Base-by-base conservation (phyloP, 441 rosid genomes). In the Populus tomentosa region DNA sequence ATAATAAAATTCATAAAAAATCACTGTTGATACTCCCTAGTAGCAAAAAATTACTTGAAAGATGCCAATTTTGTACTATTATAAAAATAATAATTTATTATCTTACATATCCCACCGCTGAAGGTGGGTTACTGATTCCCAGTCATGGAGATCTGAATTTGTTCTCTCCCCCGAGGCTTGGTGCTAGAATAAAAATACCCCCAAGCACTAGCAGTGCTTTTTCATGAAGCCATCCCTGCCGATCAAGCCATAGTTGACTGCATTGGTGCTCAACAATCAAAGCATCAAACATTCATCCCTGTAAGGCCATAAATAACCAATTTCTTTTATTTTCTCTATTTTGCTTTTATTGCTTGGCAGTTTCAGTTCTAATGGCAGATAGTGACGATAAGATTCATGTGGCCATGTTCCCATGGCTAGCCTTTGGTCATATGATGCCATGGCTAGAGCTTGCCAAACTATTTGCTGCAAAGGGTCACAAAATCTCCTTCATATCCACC, bases 401-500 rank as follows among this genome's bases (percentile, higher is more conserved):
- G 8, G 61, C n/a, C 61, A 53, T 53, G 61, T 53, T 53, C 7
- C 61, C 61, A 18, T 53, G 61, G 61, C 61, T 53, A 53, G 61
- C 61, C 21, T 53, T 53, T 53, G 61, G 61, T 53, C 61, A 53
- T 10, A 30, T 66, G 69, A 14, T 30, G 32, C 69, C 69, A 66
- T 66, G 69, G 69, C 69, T 66, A 28, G 69, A 24, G 4, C 35
- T 23, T 30, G 32, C 69, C 69, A 66, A 23, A 2, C 35, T 28
- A 23, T 10, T 14, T 0, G 32, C 69, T 14, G 18, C 8, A 24
- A 24, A 66, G 30, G 69, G 32, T 28, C 69, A 66, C 69, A 66
- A 14, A 66, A 66, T 66, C 69, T 66, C 35, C 69, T 66, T 66
- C 69, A 30, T 66, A 13, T 66, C 69, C 32, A 66, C 69, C 35